Conservation (phyloP, 2,329 filamentous ascomycete species). For the Penicillium sp. region DNA sequence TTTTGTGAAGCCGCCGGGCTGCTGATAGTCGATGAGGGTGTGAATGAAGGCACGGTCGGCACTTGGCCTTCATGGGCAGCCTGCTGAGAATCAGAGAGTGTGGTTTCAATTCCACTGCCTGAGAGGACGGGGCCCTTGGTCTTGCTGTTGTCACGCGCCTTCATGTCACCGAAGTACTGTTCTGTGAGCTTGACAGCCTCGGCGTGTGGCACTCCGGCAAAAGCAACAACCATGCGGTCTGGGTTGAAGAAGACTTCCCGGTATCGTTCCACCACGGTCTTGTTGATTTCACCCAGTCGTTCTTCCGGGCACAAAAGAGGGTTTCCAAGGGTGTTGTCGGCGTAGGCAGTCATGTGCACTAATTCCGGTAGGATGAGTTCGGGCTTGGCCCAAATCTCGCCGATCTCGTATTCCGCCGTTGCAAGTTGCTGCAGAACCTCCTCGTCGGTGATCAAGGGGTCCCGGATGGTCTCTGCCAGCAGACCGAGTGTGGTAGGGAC, state of each 20-base stretch:
- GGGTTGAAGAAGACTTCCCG: conserved; percentile 81
- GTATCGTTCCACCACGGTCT: conserved; percentile 73
- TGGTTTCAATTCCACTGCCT: conserved; percentile 60
- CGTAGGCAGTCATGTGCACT: conserved; percentile 92
- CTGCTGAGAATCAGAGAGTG: conserved; percentile 32
- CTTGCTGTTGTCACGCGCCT: conserved; percentile 52
- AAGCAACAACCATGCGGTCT: conserved; percentile 90
- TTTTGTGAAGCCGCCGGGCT: conserved; percentile 41
- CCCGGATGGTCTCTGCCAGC: conserved; percentile 89
- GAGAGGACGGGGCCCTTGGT: conserved; percentile 53
- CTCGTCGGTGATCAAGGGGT: conserved; percentile 79
- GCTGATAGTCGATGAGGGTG: conserved; percentile 42
- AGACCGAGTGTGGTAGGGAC: conserved; percentile 80
- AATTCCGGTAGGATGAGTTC: conserved; percentile 94
- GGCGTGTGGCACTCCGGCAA: conserved; percentile 83
- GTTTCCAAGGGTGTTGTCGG: conserved; percentile 93
- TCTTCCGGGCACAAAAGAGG: conserved; percentile 89
- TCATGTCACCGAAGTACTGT: conserved; percentile 91
- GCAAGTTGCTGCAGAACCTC: conserved; percentile 85
- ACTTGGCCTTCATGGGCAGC: conserved; percentile 34
- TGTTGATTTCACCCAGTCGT: conserved; percentile 72
- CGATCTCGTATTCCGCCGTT: conserved; percentile 93
- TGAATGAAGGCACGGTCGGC: conserved; percentile 40
- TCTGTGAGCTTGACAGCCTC: conserved; percentile 78
- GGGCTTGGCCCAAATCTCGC: conserved; percentile 96